Base-by-base conservation (phyloP, 805 yeast species). In the Yamadazyma kitorensis region DNA sequence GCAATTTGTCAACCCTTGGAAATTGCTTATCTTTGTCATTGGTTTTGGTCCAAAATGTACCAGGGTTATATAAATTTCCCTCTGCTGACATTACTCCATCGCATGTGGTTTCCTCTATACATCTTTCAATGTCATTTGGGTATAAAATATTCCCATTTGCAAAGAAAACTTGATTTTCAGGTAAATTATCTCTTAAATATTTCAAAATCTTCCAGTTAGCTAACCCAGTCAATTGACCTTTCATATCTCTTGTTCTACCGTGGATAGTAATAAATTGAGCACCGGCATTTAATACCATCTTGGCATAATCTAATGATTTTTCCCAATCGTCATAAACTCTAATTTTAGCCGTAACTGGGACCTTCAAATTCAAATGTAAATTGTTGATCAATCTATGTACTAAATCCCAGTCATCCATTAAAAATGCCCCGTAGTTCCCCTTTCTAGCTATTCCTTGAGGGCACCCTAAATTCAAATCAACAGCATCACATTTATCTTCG, bases 1-100 rank as follows among this genome's bases (percentile, higher is more conserved):
- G 69, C 39, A 91, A 66, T 39, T 68, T 66, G 61, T 93, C 98
- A 5, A 91, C 89, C 39, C 98, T 70, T 10, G 96, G 95, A 51
- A 78, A 88, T 37, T 78, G 82, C 44, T 64, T 77, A 14, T 85
- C 87, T 17, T 47, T 57, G 34, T 81, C 76, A 6, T 68, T 61
- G 2, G 60, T 49, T 29, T 61, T 56, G 2, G 74, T 62, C 81
- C 80, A 75, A 55, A 93, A 91, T 1, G 89, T 78, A 5, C 95
- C 97, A 0, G 99, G 99, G 50, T 93, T 93, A 61, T 81, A 85
- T 22, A 93, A 64, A 52, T 88, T 88, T 1, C 96, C 96, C 58
- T 93, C 99, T 1, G 98, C 98, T 26, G 94, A 81, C 98, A 93
- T 93, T 12, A 93, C 93, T 0, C 88, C 96, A 60, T 93, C 97